Conservation (phyloP, 225 moss, liverwort and hornwort species). For the Antitrichia curtipendula region DNA sequence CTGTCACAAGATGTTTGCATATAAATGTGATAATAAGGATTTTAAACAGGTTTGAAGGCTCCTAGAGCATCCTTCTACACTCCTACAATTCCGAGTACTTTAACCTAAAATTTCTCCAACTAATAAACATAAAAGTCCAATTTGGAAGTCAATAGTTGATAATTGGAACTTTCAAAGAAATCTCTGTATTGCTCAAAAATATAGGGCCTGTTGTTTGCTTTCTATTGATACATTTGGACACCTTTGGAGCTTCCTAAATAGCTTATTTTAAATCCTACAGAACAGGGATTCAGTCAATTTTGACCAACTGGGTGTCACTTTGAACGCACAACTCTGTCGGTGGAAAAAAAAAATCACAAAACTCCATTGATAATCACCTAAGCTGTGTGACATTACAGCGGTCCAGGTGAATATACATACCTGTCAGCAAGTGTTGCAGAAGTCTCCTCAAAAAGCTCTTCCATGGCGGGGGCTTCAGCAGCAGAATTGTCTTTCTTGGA, state of each 20-base stretch:
- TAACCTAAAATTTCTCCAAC: not conserved
- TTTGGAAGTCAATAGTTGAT: not conserved
- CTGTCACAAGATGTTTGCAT: not conserved
- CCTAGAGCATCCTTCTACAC: not conserved
- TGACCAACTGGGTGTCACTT: no score
- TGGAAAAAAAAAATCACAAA: not conserved
- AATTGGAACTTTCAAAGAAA: not conserved
- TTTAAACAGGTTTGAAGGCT: not conserved
- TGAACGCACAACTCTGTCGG: no score
- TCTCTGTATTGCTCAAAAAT: not conserved
- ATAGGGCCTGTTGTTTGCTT: not conserved
- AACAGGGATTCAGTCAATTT: not conserved
- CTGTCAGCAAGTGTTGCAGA: constrained; percentile 63
- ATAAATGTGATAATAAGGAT: not conserved
- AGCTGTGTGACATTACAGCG: not conserved
- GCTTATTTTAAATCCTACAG: not conserved
- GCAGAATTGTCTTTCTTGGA: not conserved
- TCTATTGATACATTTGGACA: no score
- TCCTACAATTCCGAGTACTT: not conserved
- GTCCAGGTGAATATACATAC: not conserved
- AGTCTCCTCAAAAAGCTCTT: constrained; percentile 76
- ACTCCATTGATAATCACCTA: no score
- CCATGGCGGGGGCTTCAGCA: constrained; percentile 19
- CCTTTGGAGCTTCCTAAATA: not conserved
- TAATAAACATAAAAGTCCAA: not conserved